phyloP scores from a whole-genome alignment of 1,284 basidiomycete genomes.

The Austropuccinia psidii region DNA sequence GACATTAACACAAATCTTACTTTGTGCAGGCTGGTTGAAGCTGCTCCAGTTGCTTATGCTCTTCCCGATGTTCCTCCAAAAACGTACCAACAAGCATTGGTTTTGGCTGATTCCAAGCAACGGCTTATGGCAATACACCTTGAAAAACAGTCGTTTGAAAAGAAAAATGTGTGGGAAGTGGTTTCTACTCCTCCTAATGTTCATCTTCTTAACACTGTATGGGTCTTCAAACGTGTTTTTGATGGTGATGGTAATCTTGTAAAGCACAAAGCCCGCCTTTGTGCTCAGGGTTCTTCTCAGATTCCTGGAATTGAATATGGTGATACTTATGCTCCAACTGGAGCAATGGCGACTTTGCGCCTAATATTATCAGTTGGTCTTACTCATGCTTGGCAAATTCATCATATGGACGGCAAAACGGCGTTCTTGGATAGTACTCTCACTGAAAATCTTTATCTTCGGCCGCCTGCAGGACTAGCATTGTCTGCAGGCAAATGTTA shows the following conservation, averaged over 20 bases:
- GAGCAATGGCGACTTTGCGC: not conserved
- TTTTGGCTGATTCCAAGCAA: too few species aligned
- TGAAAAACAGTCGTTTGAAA: too few species aligned
- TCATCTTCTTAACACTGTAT: not conserved
- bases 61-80: too few species aligned
- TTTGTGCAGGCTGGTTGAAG: too few species aligned
- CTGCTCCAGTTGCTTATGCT: too few species aligned
- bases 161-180: not conserved
- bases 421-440: not conserved
- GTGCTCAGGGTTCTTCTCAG: conserved; percentile 2
- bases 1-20: too few species aligned
- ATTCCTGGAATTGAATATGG: not conserved
- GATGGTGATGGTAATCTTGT: not conserved
- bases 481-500: not conserved
- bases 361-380: not conserved
- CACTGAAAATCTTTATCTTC: not conserved
- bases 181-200: not conserved
- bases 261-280: not conserved
- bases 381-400: not conserved
- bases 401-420: not conserved
- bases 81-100: too few species aligned
- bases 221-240: not conserved
- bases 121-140: too few species aligned
- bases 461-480: not conserved
- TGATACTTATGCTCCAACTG: not conserved